Conservation (phyloP, 257 asterid genomes). For the Primulina eburnea region DNA sequence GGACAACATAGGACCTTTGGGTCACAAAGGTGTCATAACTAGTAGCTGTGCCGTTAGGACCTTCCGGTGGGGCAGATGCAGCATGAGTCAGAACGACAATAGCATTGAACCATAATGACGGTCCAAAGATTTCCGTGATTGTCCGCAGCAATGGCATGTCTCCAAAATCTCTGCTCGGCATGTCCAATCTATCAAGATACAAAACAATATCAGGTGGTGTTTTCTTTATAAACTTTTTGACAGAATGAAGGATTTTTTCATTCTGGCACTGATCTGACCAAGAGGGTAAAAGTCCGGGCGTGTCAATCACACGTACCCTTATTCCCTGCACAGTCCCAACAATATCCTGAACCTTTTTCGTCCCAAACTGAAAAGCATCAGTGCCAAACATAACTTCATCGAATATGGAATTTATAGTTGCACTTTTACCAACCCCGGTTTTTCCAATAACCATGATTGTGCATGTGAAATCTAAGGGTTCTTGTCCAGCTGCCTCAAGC, state of each 20-base stretch:
- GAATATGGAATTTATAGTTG: constrained; percentile 92
- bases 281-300: constrained; percentile 95
- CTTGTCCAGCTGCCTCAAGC: constrained; percentile 94
- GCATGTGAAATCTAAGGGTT: constrained; percentile 89
- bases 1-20: constrained; percentile 91
- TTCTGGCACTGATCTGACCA: constrained; percentile 96
- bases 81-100: constrained; percentile 98
- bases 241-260: constrained; percentile 75
- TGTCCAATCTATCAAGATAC: constrained; percentile 95
- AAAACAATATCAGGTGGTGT: constrained; percentile 94
- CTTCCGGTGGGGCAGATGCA: constrained; percentile 98
- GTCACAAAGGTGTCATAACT: constrained; percentile 98
- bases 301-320: constrained; percentile 87
- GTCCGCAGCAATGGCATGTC: constrained; percentile 90
- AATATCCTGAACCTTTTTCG: constrained; percentile 94
- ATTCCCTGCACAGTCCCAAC: constrained; percentile 97
- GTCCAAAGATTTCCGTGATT: constrained; percentile 85
- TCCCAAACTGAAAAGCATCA: constrained; percentile 82
- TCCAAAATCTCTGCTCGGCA: constrained; percentile 86
- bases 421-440: constrained; percentile 98
- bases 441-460: constrained; percentile 98
- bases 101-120: constrained; percentile 97
- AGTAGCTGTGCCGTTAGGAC: constrained; percentile 81
- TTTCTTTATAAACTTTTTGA: constrained; percentile 68
- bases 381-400: constrained; percentile 81